Base-by-base conservation (phyloP, 2,329 filamentous ascomycete species). In the Hypoxylon sp. region DNA sequence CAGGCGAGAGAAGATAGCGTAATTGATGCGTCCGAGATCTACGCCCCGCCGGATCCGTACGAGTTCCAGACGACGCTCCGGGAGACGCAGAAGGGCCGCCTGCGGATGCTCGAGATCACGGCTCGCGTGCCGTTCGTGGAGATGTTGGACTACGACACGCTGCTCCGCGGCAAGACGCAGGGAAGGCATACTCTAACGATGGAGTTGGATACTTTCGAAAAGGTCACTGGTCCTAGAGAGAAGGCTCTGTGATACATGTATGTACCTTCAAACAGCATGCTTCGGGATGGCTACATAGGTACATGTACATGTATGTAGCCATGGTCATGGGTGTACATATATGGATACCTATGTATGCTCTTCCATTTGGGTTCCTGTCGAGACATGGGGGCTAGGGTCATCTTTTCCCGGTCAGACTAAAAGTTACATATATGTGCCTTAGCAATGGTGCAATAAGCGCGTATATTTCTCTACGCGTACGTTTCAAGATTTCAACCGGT, bases 131-230 rank as follows among this genome's bases (percentile, higher is more conserved):
- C 96, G 32, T 85, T 98, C 74, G 97, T 96, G 81, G 95, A 98
- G 80, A 98, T 98, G 93, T 91, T 98, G 37, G 93, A 95, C 46
- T 99, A 98, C 79, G 84, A 98, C 73, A 93, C 93, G 78, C 93
- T 97, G 77, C 81, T 99, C 70, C 86, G 96, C 57, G 94, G 93
- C 80, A 86, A 97, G 83, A 99, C 95, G 2, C 92, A 91, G 2
- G 96, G 96, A 0, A 86, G 96, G 1, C 87, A 89, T 75, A 83
- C 85, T 4, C 82, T 89, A 77, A 87, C 85, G 1, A 86, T 89
- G 86, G 82, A 85, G 3, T 84, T 88, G 73, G 86, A 88, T 69
- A 86, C 83, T 6, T 88, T 89, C 72, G 86, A 87, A 55, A 79
- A 81, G 55, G 86, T 89, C 1, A 83, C 85, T 0, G 87, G 86